Base-by-base conservation (phyloP, 208 protist species). In the Trypanosoma avium region DNA sequence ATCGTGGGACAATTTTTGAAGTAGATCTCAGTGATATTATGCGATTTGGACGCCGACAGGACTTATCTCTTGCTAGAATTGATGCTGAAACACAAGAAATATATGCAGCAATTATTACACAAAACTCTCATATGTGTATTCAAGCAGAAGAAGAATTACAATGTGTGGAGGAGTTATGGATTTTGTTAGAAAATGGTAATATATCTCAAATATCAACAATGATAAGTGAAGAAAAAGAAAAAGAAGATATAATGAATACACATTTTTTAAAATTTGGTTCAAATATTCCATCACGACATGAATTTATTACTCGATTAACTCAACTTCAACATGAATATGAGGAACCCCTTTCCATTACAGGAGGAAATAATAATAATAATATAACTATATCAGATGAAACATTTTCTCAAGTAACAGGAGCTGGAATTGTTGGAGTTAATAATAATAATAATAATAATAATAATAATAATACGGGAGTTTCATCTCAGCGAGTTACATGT, bases 31-130 rank as follows among this genome's bases (percentile, higher is more conserved):
- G 74, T 4, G 61, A 75, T 64, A 53, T 89, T 6, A 78, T 59
- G 5, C 76, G 67, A 6, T 86, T 80, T 75, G 83, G 83, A 56
- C 76, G 75, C 17, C 79, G 82, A 8, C 83, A 89, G 61, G 79
- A 89, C 26, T 65, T 89, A 27, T 74, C 83, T 0, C 53, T 83
- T 27, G 40, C 42, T 8, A 79, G 83, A 36, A 81, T 89, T 21
- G 71, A 81, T 36, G 45, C 50, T 0, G 83, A 89, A 52, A 73
- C 79, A 13, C 72, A 67, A 4, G 55, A 50, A 4, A 75, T 86
- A 50, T 36, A 82, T 12, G 57, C 36, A 26, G 52, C 66, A 26
- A 78, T 89, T 32, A 45, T 67, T 17, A 67, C 69, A 13, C 70
- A 82, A 32, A 89, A 89, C 59, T 36, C 26, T 10, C 48, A 29